Conservation (phyloP, 1,284 basidiomycete genomes). For the Ceratobasidium sp. region DNA sequence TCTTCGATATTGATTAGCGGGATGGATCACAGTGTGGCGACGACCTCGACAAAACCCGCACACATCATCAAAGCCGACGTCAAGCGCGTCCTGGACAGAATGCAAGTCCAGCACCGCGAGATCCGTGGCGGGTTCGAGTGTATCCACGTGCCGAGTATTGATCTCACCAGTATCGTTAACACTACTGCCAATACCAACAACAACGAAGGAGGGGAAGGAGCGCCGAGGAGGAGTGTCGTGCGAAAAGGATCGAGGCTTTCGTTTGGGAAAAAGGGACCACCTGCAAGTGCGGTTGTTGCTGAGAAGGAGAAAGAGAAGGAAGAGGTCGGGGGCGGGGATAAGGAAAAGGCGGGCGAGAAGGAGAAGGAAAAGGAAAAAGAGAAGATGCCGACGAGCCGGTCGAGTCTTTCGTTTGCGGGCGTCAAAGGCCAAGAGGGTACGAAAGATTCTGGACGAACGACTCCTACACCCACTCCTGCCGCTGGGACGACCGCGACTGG, state of each 20-base stretch:
- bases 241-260: conserved; percentile 84
- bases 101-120: conserved; percentile 95
- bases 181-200: neutral
- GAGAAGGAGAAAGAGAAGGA: conserved; percentile 56
- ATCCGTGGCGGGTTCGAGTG: conserved; percentile 95
- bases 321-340: conserved; percentile 55
- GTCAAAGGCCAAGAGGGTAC: neutral
- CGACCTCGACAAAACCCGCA: conserved; percentile 93
- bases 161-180: conserved; percentile 76
- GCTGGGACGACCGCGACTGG: neutral
- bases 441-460: conserved; percentile 44
- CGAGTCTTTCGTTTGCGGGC: conserved; percentile 37
- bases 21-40: conserved; percentile 78
- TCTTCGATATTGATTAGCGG: neutral
- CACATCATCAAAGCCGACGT: conserved; percentile 87
- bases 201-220: neutral
- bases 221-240: conserved; percentile 68
- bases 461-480: conserved; percentile 54
- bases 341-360: conserved; percentile 52
- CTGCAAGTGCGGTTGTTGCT: conserved; percentile 61
- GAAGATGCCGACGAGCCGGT: conserved; percentile 35
- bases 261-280: conserved; percentile 65
- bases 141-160: conserved; percentile 94
- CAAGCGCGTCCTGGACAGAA: conserved; percentile 87
- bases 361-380: conserved; percentile 57